Evolutionary conservation across 208 protist genomes (phyloP), one percentile per base, ranked within the genome.

Genomic region (Leishmania martiniquensis): DNA sequence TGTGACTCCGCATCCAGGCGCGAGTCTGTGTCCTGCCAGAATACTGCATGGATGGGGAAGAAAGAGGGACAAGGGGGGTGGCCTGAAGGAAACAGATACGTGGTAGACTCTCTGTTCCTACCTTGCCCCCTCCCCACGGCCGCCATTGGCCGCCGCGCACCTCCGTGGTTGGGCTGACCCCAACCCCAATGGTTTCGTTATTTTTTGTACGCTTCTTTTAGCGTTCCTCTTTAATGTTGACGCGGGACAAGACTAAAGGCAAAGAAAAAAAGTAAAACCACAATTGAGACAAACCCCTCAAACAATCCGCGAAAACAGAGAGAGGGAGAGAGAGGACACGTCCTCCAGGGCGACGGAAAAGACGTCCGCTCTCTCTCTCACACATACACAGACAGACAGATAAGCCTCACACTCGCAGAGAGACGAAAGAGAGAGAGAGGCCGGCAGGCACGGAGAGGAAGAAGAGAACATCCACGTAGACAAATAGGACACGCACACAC

Each of bases 161-260:
- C 29, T 34, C 37, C 57, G 2, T 25, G 32, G 49, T 2, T 67
- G 60, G 6, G 15, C n/a, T n/a, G 60, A 69, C 17, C 15, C 2
- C 17, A 29, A 15, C 2, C 22, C n/a, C 22, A 17, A n/a, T 37
- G 22, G 5, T 22, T 15, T 37, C 66, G 17, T 82, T 69, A 57
- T 20, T 55, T 73, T 72, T 70, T 70, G 9, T 76, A n/a, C n/a
- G n/a, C n/a, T n/a, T n/a, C n/a, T n/a, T n/a, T 62, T 72, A 62
- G 42, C 15, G 32, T 77, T 45, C 66, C 70, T 59, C 63, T 67
- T 70, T 37, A 20, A 65, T 72, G 67, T 57, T 47, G 67, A 47
- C 67, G 20, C 57, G 67, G 29, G 49, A 74, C 70, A 47, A 47
- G 34, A n/a, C n/a, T n/a, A 59, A 62, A 57, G 5, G 42, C 45